phyloP scores from a whole-genome alignment of 192 early-diverging fungal genomes.

The Backusella tuberculispora region DNA sequence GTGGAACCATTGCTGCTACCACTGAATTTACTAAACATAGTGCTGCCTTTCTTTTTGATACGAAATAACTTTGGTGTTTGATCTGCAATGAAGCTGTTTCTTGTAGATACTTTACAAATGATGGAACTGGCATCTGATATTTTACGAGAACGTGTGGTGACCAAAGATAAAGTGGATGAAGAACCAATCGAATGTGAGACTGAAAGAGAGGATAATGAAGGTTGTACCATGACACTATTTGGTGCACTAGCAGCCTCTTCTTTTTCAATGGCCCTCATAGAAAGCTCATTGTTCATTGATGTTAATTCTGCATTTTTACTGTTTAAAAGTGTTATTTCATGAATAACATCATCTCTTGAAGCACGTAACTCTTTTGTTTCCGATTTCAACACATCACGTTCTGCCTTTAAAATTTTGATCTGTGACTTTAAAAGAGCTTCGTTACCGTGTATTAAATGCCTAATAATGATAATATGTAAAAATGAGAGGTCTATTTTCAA shows the following conservation, averaged over 20 bases:
- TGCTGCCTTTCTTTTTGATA: constrained; percentile 53
- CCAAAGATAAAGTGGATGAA: constrained; percentile 25
- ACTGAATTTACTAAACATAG: constrained; percentile 43
- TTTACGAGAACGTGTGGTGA: constrained; percentile 4
- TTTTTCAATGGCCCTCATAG: constrained; percentile 39
- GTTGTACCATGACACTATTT: constrained; percentile 33
- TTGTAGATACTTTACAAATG: constrained; percentile 10
- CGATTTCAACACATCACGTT: constrained; percentile 47
- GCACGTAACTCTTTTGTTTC: constrained; percentile 47
- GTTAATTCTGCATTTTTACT: constrained; percentile 58
- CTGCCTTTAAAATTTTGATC: constrained; percentile 49
- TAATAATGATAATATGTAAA: neutral
- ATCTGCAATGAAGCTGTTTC: constrained; percentile 24
- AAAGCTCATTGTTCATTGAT: constrained; percentile 60
- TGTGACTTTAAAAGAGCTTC: constrained; percentile 48
- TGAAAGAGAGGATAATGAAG: constrained; percentile 27
- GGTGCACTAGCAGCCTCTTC: constrained; percentile 34
- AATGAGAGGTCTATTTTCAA: constrained; percentile 30
- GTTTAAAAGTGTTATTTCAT: constrained; percentile 56
- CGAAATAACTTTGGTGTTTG: constrained; percentile 55
- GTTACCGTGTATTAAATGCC: constrained; percentile 36
- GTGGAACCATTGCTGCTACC: neutral
- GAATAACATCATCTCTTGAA: constrained; percentile 52
- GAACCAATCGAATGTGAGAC: neutral
- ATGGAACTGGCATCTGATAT: constrained; percentile 1